Evolutionary conservation across 1,139 yeast species (phyloP).

Genomic region (Protomyces inouyei): DNA sequence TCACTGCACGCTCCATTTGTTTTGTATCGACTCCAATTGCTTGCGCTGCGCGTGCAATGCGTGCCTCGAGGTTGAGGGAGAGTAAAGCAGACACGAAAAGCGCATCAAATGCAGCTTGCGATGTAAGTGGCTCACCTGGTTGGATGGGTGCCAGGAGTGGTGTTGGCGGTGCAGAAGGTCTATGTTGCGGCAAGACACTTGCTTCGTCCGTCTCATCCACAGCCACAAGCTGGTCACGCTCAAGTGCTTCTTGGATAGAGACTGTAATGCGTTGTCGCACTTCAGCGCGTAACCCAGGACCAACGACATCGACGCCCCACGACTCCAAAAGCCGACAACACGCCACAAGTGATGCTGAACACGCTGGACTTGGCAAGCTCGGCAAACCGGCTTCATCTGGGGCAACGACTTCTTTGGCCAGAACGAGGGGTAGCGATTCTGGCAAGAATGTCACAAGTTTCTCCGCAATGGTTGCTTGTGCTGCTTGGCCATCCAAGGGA

Average conservation of each 20-base stretch:
- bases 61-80: not conserved
- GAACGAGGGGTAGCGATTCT: not conserved
- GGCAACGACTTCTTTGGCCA: not conserved
- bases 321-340: not conserved
- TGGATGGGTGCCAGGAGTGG: not conserved
- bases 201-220: not conserved
- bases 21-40: not conserved
- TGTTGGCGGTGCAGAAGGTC: not conserved
- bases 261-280: not conserved
- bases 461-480: not conserved
- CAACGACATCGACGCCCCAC: slow-evolving; percentile 13
- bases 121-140: not conserved
- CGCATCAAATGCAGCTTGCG: not conserved
- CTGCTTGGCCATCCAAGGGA: not conserved
- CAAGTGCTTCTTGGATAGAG: not conserved
- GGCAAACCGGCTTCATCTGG: slow-evolving; percentile 3
- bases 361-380: not conserved
- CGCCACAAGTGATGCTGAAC: not conserved
- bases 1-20: not conserved
- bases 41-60: not conserved
- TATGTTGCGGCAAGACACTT: not conserved
- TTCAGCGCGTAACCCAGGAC: slow-evolving; percentile 4
- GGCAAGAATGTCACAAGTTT: not conserved
- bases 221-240: not conserved
- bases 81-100: not conserved